A percentile compares a stretch with the other conserved stretches of the same genome.
These are phyloP conservation scores for Babesia divergens DNA, from an alignment of 169 alveolate species.

Conservation along the genomic window DNA sequence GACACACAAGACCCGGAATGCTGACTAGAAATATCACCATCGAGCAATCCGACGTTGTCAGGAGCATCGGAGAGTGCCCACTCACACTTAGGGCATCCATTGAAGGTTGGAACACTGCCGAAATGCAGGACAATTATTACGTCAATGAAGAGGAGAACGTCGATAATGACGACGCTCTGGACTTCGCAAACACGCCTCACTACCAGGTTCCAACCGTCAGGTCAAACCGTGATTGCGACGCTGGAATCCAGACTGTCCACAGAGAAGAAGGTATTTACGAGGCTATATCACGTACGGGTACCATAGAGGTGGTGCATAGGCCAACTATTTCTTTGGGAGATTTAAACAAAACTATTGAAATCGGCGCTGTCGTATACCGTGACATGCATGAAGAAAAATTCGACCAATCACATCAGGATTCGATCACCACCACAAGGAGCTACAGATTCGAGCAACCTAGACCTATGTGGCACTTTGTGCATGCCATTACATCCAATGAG, in stretches of 20 bases:
- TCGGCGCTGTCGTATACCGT: conserved; percentile 14
- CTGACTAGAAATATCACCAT: neutral
- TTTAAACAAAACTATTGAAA: neutral
- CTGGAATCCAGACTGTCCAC: conserved; percentile 23
- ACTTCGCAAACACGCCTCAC: conserved; percentile 16
- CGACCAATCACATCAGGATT: neutral
- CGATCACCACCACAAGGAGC: neutral
- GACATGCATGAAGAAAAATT: neutral
- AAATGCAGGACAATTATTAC: neutral
- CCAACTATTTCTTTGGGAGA: conserved; percentile 28
- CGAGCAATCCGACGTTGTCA: conserved; percentile 1
- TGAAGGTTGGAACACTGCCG: neutral
- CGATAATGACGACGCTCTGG: neutral
- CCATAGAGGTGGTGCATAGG: neutral
- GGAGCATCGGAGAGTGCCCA: conserved; percentile 17
- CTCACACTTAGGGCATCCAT: neutral
- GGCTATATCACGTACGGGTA: neutral
- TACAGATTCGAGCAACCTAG: conserved; percentile 30
- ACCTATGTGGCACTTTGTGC: conserved; percentile 17
- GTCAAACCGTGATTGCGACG: neutral
- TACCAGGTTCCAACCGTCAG: neutral
- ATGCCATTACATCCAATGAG: conserved; percentile 34
- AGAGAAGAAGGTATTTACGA: neutral
- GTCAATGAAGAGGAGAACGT: neutral
- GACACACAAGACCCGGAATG: neutral